A percentile compares a stretch with the other conserved stretches of the same genome.
Evolutionary conservation across 2,329 filamentous ascomycete species (phyloP).

Genomic region (Stenocarpella maydis): DNA sequence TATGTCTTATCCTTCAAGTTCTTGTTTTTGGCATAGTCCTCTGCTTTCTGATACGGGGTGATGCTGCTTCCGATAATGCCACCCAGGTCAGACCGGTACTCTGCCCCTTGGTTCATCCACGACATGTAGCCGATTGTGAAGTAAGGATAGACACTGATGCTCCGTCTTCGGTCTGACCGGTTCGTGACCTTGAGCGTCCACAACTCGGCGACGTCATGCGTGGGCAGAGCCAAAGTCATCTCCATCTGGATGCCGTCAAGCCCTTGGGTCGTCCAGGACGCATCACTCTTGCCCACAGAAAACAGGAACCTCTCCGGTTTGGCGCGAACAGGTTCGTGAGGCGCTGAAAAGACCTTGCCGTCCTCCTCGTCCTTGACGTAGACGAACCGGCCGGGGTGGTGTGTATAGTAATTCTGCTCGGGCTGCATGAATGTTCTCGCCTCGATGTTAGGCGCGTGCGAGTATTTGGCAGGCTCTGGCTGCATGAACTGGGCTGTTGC

Average conservation of each 20-base stretch:
- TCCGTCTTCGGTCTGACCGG: conserved; percentile 52
- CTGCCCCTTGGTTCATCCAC: conserved; percentile 68
- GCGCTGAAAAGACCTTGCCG: conserved; percentile 60
- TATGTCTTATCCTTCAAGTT: conserved; percentile 65
- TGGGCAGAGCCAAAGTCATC: conserved; percentile 60
- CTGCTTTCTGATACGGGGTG: conserved; percentile 65
- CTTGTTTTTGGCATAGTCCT: conserved; percentile 66
- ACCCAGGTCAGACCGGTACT: conserved; percentile 57
- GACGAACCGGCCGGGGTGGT: conserved; percentile 66
- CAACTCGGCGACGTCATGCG: conserved; percentile 62
- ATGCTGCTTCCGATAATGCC: conserved; percentile 61
- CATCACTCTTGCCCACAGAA: conserved; percentile 62
- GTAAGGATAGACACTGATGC: conserved; percentile 62
- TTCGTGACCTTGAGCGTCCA: conserved; percentile 64
- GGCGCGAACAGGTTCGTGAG: conserved; percentile 62
- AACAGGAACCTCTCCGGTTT: conserved; percentile 58
- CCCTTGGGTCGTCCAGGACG: conserved; percentile 62
- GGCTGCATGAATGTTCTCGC: conserved; percentile 69
- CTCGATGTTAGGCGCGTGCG: conserved; percentile 65
- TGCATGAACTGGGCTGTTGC: conserved; percentile 68
- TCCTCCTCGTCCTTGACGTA: conserved; percentile 66
- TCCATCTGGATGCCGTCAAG: conserved; percentile 56
- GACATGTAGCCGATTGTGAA: conserved; percentile 69
- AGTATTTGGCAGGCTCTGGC: conserved; percentile 67
- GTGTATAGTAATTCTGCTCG: conserved; percentile 65